These are phyloP conservation scores for Daldinia grandis DNA, from an alignment of 495 filamentous ascomycete genomes.

Conservation along the genomic window DNA sequence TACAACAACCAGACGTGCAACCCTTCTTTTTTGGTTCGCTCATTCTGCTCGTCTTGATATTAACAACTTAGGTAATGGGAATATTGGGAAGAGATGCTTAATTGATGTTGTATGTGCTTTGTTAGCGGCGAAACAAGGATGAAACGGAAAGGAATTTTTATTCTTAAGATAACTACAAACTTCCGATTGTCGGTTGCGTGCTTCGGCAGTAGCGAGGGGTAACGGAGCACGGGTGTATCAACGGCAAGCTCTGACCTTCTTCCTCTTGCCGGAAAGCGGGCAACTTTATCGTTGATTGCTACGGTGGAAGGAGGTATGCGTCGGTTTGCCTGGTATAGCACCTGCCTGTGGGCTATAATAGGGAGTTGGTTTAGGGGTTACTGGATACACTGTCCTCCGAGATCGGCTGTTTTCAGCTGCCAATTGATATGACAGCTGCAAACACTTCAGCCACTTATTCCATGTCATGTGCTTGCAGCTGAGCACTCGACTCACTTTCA, in stretches of 20 bases:
- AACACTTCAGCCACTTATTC: background rate
- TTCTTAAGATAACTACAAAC: background rate
- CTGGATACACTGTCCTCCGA: conserved; percentile 16
- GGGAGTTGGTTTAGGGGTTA: background rate
- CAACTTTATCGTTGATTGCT: conserved; percentile 4
- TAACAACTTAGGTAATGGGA: background rate
- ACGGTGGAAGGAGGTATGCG: conserved; percentile 1
- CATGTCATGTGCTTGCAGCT: background rate
- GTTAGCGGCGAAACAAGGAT: background rate
- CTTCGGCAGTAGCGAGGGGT: conserved; percentile 26
- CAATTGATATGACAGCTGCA: background rate
- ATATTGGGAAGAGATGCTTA: background rate
- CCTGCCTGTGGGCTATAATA: background rate
- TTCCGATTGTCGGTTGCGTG: conserved; percentile 6
- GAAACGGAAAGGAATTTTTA: background rate
- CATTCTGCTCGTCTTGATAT: conserved; percentile 8
- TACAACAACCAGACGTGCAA: conserved; percentile 27
- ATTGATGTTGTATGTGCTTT: background rate
- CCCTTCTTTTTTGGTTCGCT: conserved; percentile 21
- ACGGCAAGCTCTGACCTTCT: background rate
- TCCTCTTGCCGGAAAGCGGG: background rate
- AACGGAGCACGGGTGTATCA: conserved; percentile 8
- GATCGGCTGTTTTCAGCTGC: conserved; percentile 32
- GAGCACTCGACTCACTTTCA: background rate
- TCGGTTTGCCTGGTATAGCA: background rate